Evolutionary conservation across 2,329 filamentous ascomycete species (phyloP).

Genomic region (Seiridium unicorne): DNA sequence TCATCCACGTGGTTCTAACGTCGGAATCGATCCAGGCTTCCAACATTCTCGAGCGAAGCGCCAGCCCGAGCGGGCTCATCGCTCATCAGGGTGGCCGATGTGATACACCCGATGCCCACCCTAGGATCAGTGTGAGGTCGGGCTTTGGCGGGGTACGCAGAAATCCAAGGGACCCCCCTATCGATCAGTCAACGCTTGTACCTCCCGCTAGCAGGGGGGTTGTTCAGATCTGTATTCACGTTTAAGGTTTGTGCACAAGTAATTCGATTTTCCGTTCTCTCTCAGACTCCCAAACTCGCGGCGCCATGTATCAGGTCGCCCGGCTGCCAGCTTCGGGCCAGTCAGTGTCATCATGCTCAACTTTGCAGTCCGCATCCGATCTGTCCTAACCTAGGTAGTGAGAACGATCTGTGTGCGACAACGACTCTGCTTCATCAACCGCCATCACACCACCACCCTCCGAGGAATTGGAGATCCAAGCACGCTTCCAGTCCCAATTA

Average conservation of each 20-base stretch:
- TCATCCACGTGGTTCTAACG: neutral
- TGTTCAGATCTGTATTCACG: neutral
- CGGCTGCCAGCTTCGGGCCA: too few relatives aligned
- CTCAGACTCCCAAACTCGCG: too few relatives aligned
- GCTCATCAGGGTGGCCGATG: neutral
- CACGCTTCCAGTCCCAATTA: constrained; percentile 1
- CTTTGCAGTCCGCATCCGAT: too few relatives aligned
- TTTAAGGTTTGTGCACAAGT: neutral
- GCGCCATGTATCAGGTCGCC: too few relatives aligned
- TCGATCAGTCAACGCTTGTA: neutral
- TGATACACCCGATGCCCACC: neutral
- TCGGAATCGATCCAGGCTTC: neutral
- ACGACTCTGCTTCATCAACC: neutral
- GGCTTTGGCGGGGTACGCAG: neutral
- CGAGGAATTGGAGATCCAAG: neutral
- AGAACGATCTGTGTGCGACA: neutral
- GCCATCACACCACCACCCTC: neutral
- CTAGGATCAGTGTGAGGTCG: neutral
- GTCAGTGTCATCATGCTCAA: too few relatives aligned
- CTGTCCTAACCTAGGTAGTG: too few relatives aligned
- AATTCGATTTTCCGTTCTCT: too few relatives aligned
- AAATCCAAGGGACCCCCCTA: neutral
- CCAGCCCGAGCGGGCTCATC: neutral
- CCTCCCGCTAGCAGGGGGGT: neutral
- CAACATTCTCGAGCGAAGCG: neutral